phyloP scores from a whole-genome alignment of 176 grass and related monocot genomes.

The Eleusine coracana region DNA sequence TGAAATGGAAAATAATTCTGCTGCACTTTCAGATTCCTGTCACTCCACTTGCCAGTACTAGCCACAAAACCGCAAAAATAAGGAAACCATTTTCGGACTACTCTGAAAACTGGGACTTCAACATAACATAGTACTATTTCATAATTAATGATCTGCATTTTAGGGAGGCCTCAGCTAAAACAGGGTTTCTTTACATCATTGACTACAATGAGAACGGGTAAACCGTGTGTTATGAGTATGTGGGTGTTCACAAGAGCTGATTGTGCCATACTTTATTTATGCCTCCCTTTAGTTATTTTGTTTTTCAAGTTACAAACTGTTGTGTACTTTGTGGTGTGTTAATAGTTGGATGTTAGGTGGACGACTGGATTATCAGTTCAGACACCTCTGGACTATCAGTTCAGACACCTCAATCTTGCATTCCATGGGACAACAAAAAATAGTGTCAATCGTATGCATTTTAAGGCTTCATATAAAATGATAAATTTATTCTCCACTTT shows the following conservation, averaged over 20 bases:
- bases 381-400: constrained; percentile 1
- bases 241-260: background rate
- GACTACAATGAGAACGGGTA: background rate
- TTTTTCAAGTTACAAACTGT: background rate
- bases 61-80: background rate
- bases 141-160: background rate
- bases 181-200: background rate
- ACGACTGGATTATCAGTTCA: constrained; percentile 5
- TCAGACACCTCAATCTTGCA: constrained; percentile 13
- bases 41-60: background rate
- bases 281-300: too few relatives aligned
- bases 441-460: background rate
- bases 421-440: background rate
- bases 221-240: background rate
- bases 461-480: background rate
- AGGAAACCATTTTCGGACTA: background rate
- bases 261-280: too few relatives aligned
- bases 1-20: background rate
- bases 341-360: constrained; percentile 33
- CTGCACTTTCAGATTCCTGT: background rate
- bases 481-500: background rate
- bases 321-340: background rate
- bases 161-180: background rate
- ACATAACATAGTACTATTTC: background rate
- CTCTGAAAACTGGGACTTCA: background rate